A percentile compares a stretch with the other conserved stretches of the same genome.
Conservation (phyloP, 2,329 filamentous ascomycete species). For the Malbranchea zuffiana region DNA sequence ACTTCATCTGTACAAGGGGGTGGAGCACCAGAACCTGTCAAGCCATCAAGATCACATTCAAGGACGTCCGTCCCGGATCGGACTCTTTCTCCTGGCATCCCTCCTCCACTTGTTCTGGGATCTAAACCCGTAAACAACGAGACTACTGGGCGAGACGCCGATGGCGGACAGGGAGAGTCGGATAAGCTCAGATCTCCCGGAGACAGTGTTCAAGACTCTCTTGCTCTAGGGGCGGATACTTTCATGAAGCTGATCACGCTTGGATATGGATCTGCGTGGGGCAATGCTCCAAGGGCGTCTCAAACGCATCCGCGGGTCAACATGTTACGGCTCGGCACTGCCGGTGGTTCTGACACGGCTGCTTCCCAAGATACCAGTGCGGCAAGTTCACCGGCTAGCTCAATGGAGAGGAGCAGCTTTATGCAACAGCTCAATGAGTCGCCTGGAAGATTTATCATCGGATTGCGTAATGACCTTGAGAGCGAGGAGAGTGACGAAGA, state of each 20-base stretch:
- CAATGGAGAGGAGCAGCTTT: slow-evolving; percentile 16
- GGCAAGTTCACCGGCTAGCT: slow-evolving; percentile 15
- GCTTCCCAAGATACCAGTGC: not conserved
- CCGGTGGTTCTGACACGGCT: slow-evolving; percentile 1
- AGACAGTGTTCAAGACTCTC: slow-evolving; percentile 16
- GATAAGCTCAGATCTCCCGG: slow-evolving; percentile 15
- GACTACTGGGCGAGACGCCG: not conserved
- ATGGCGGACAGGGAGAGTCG: slow-evolving; percentile 9
- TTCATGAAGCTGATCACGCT: slow-evolving; percentile 42
- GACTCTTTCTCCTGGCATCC: slow-evolving; percentile 31
- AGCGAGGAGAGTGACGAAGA: slow-evolving; percentile 27
- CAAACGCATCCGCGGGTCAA: slow-evolving; percentile 21
- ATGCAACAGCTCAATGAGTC: slow-evolving; percentile 19
- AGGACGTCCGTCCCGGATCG: not conserved
- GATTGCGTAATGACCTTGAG: slow-evolving; percentile 34
- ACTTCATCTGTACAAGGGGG: slow-evolving; percentile 2
- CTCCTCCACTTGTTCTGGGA: slow-evolving; percentile 32
- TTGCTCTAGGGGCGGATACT: slow-evolving; percentile 32
- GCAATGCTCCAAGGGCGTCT: slow-evolving; percentile 26
- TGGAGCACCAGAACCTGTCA: not conserved
- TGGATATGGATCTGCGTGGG: slow-evolving; percentile 41
- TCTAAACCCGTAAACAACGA: slow-evolving; percentile 8
- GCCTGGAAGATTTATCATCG: slow-evolving; percentile 33
- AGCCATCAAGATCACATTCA: slow-evolving; percentile 4
- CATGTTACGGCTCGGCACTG: slow-evolving; percentile 18